Percentiles rank a stretch among this genome's conserved stretches.
Conservation (phyloP, 2,329 filamentous ascomycete genomes). For the Rugonectria rugulosa region DNA sequence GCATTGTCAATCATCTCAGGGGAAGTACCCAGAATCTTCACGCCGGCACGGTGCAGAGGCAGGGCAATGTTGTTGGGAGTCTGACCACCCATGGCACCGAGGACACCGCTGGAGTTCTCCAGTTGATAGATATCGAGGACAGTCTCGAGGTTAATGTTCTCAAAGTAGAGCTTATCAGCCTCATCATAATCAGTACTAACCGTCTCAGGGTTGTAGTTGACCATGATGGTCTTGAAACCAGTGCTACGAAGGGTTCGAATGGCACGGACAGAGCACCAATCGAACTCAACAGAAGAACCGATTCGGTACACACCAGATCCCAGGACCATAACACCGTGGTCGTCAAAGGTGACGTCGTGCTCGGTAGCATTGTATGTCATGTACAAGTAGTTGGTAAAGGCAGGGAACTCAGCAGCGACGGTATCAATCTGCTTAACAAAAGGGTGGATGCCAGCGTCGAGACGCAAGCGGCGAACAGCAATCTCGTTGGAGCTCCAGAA, state of each 20-base stretch:
- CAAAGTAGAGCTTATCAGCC: conserved; percentile 93
- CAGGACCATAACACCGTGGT: conserved; percentile 94
- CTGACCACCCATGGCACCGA: conserved; percentile 96
- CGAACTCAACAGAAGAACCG: conserved; percentile 96
- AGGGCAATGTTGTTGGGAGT: conserved; percentile 98
- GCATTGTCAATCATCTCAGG: conserved; percentile 99
- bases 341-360: conserved; percentile 83
- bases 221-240: conserved; percentile 94
- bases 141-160: conserved; percentile 91
- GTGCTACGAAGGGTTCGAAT: conserved; percentile 87
- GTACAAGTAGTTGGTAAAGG: conserved; percentile 95
- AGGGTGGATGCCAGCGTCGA: conserved; percentile 86
- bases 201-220: conserved; percentile 93
- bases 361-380: conserved; percentile 93
- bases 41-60: conserved; percentile 84
- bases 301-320: conserved; percentile 97
- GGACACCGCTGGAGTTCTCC: conserved; percentile 82
- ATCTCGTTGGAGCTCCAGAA: conserved; percentile 96
- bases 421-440: conserved; percentile 99
- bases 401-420: conserved; percentile 95
- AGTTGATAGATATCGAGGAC: conserved; percentile 93
- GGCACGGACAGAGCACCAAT: conserved; percentile 97
- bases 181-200: conserved; percentile 93
- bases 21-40: conserved; percentile 93
- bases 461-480: conserved; percentile 81